A percentile compares a stretch with the other conserved stretches of the same genome.
Evolutionary conservation across 139 green algal genomes (phyloP).

Genomic region (Tetraselmis chui): DNA sequence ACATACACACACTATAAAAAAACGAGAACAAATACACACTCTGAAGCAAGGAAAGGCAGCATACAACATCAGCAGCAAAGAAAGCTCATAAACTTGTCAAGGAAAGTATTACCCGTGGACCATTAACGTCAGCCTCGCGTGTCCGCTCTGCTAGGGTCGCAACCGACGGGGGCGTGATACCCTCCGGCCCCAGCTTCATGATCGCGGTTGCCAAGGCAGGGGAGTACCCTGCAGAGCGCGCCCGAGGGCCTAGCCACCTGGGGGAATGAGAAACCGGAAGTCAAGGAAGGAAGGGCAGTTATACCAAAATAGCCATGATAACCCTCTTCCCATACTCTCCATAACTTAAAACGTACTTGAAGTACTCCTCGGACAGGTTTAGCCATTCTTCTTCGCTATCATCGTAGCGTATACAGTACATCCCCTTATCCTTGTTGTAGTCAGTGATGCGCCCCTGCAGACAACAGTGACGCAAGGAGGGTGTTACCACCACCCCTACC

Average conservation of each 20-base stretch:
- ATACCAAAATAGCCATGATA: too few species aligned
- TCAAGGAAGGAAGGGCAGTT: too few species aligned
- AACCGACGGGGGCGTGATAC: not conserved
- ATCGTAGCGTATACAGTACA: conserved; percentile 36
- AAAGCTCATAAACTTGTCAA: too few species aligned
- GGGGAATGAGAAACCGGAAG: too few species aligned
- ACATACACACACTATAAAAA: too few species aligned
- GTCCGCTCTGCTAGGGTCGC: not conserved
- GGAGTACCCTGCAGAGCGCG: not conserved
- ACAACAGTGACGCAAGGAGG: not conserved
- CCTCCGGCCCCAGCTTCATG: not conserved
- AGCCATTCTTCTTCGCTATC: conserved; percentile 55
- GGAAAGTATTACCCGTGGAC: not conserved
- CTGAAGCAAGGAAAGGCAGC: too few species aligned
- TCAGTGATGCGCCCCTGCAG: not conserved
- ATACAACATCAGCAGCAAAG: too few species aligned
- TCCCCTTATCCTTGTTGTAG: not conserved
- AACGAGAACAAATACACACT: too few species aligned
- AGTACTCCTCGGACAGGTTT: conserved; percentile 30
- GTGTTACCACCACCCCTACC: too few species aligned
- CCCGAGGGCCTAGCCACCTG: conserved; percentile 16
- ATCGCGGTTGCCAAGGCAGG: not conserved
- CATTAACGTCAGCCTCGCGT: not conserved
- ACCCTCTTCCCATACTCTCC: too few species aligned
- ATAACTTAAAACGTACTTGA: too few species aligned